Evolutionary conservation across 768 basidiomycete species (phyloP), one percentile per base, ranked within the genome.

Genomic region (Imleria badia): DNA sequence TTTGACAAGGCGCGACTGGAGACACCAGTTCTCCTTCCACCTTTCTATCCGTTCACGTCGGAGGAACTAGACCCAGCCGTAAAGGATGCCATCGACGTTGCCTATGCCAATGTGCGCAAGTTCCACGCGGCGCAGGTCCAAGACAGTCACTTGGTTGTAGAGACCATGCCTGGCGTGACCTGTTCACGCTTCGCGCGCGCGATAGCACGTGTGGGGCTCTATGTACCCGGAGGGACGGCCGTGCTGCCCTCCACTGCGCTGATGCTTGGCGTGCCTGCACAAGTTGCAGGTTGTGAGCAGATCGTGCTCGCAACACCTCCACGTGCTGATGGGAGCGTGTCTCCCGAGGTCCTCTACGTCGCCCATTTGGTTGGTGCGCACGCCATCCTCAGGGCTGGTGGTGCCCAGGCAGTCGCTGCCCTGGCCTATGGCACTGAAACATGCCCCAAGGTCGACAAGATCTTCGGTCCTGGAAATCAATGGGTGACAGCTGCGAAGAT

Each of bases 401-500:
- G 97, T 13, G 96, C 91, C 17, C 97, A 99, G 68, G 97, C 97
- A 12, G 81, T 98, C 17, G 92, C 94, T 23, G 95, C 97, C 1
- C 79, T 99, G 76, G 97, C 97, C 1, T 98, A 98, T 69, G 97
- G 97, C 19, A 99, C 97, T 7, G 79, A 91, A 69, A 89, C 89
- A 5, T 93, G 95, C 7, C 93, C 94, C 15, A 98, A 99, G 73
- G 96, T 98, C 23, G 97, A 99, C 79, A 99, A 99, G 76, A 94
- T 99, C 63, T 96, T 98, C 66, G 97, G 97, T 10, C 97, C 97
- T 7, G 97, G 97, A 23, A 99, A 99, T 69, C 97, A 98, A 71
- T 99, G 95, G 94, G 97, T 99, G 22, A 99, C 96, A 2, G 97
- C 97, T 2, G 97, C 96, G 48, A 99, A 99, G 76, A 98, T 99